Percentiles rank a stretch among this genome's conserved stretches.
These are phyloP conservation scores for Ganoderma sp. DNA, from an alignment of 1,284 basidiomycete species.

Conservation along the genomic window DNA sequence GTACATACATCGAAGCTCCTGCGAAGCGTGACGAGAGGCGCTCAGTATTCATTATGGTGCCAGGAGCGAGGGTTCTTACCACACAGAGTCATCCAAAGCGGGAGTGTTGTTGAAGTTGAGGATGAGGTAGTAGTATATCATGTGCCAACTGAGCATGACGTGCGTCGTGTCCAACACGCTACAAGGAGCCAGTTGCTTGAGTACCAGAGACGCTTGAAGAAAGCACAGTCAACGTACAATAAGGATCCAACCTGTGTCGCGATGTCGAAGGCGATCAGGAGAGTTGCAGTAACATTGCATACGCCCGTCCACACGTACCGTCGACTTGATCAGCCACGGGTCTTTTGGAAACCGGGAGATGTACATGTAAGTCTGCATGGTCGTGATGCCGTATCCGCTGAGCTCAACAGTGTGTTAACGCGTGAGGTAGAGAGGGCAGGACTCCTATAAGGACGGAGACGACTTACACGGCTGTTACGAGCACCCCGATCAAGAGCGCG, in stretches of 20 bases:
- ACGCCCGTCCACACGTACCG: constrained; percentile 10
- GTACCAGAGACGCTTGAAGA: not conserved
- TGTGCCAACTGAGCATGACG: constrained; percentile 26
- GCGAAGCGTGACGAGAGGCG: not conserved
- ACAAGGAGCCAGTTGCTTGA: not conserved
- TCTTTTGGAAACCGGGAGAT: constrained; percentile 23
- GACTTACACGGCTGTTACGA: constrained; percentile 27
- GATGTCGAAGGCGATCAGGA: too few relatives aligned
- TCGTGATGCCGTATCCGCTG: constrained; percentile 29
- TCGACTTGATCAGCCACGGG: constrained; percentile 22
- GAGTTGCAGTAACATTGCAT: not conserved
- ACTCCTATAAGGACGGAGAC: not conserved
- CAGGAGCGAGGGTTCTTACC: constrained; percentile 7
- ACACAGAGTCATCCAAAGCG: constrained; percentile 19
- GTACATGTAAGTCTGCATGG: constrained; percentile 30
- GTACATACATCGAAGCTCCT: constrained; percentile 27
- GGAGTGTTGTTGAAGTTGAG: constrained; percentile 25
- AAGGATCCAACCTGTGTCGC: constrained; percentile 22
- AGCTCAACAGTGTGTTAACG: not conserved
- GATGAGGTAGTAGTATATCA: constrained; percentile 31
- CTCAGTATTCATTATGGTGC: not conserved
- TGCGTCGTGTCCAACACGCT: constrained; percentile 25
- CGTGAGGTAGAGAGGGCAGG: not conserved
- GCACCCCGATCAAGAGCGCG: constrained; percentile 25
- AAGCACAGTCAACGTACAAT: constrained; percentile 8